Evolutionary conservation across 176 grass and related monocot genomes (phyloP).

Genomic region (Phoenix dactylifera): DNA sequence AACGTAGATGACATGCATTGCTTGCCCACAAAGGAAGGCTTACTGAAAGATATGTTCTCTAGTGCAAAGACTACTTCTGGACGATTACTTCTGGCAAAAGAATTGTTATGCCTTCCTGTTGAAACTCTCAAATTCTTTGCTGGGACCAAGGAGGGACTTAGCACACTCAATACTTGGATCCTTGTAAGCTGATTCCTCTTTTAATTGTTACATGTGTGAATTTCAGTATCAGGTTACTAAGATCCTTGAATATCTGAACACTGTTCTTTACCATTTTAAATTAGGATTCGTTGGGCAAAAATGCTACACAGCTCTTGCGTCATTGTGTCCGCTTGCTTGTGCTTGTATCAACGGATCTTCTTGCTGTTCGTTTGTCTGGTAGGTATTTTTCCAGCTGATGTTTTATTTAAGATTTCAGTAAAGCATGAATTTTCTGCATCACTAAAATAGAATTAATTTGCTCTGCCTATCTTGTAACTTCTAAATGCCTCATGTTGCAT

Average conservation of each 20-base stretch:
- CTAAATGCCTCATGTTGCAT: too few relatives aligned
- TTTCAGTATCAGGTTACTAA: background rate
- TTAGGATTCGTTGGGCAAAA: conserved; percentile 93
- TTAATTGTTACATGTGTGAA: conserved; percentile 16
- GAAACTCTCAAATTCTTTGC: conserved; percentile 82
- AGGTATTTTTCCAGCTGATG: conserved; percentile 11
- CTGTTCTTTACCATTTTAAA: conserved; percentile 15
- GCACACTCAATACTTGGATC: conserved; percentile 82
- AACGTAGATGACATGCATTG: conserved; percentile 44
- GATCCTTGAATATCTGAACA: too few relatives aligned
- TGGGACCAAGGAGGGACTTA: conserved; percentile 84
- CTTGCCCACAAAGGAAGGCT: conserved; percentile 54
- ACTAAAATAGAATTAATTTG: too few relatives aligned
- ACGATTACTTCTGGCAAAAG: conserved; percentile 82
- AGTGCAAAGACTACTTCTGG: conserved; percentile 84
- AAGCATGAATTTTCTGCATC: too few relatives aligned
- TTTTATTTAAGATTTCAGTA: background rate
- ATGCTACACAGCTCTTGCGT: conserved; percentile 88
- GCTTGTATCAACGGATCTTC: conserved; percentile 74
- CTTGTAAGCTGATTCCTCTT: conserved; percentile 55
- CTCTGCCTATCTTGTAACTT: too few relatives aligned
- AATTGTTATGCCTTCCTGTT: conserved; percentile 53
- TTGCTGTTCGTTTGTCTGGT: conserved; percentile 93
- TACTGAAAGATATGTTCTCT: conserved; percentile 92
- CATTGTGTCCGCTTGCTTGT: conserved; percentile 92